A percentile compares a stretch with the other conserved stretches of the same genome.
phyloP scores from a whole-genome alignment of 805 yeast genomes.

The Lipomyces yamadae region DNA sequence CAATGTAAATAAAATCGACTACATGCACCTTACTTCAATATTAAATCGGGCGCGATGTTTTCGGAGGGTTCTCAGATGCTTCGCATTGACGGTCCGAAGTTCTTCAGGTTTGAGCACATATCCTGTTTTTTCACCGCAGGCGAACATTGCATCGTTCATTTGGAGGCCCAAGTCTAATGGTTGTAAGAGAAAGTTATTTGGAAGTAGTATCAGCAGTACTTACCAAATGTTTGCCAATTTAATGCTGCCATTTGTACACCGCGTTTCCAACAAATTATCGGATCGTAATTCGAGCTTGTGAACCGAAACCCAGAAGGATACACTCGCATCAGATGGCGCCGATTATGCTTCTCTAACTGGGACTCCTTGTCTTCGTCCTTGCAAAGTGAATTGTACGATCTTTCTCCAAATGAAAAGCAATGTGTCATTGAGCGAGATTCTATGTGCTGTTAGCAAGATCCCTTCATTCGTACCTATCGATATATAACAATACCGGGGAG shows the following conservation, averaged over 20 bases:
- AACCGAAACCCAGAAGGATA: constrained; percentile 84
- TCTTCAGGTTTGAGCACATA: constrained; percentile 75
- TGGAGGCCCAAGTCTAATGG: constrained; percentile 10
- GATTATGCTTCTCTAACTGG: constrained; percentile 76
- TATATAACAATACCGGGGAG: constrained; percentile 52
- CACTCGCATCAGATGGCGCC: constrained; percentile 73
- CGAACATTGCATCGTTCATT: constrained; percentile 81
- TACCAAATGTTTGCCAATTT: constrained; percentile 88
- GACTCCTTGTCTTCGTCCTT: constrained; percentile 61
- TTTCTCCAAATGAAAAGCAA: constrained; percentile 85
- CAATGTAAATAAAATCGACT: background rate
- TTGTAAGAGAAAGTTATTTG: background rate
- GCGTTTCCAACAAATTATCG: constrained; percentile 75
- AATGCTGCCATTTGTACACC: constrained; percentile 97
- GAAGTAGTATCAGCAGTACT: background rate
- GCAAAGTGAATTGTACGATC: constrained; percentile 63
- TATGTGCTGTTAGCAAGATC: background rate
- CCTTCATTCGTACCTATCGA: too few species aligned
- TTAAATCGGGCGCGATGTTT: constrained; percentile 6
- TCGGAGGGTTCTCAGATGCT: constrained; percentile 2
- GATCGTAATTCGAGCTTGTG: constrained; percentile 80
- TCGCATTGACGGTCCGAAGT: constrained; percentile 41
- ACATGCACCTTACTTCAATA: constrained; percentile 3
- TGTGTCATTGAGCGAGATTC: constrained; percentile 82
- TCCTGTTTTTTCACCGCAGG: constrained; percentile 63